These are phyloP conservation scores for Mycena sp. DNA, from an alignment of 1,284 basidiomycete genomes.

Conservation along the genomic window DNA sequence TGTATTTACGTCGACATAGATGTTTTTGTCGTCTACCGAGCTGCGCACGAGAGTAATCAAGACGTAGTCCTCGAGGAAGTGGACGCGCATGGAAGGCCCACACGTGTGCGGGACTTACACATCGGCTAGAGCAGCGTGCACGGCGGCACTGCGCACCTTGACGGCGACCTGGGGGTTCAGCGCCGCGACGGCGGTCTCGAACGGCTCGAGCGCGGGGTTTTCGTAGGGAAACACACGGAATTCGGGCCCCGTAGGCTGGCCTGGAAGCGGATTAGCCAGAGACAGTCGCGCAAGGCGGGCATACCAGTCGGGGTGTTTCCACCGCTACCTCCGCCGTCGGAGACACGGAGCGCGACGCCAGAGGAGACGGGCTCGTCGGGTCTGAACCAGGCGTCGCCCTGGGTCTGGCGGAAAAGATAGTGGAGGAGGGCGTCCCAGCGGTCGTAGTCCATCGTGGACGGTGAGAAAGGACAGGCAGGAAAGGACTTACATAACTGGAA, in stretches of 20 bases:
- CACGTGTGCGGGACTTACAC: no score
- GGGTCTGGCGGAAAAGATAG: constrained; percentile 65
- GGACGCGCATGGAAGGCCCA: no score
- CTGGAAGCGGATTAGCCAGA: constrained; percentile 8
- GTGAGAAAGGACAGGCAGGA: no score
- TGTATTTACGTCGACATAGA: constrained; percentile 78
- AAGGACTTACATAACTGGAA: no score
- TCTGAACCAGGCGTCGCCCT: constrained; percentile 80
- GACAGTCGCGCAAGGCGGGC: neutral
- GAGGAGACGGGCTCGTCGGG: constrained; percentile 74
- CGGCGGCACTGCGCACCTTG: constrained; percentile 82
- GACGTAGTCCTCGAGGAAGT: no score
- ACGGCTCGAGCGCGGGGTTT: constrained; percentile 71
- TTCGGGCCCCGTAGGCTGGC: constrained; percentile 44
- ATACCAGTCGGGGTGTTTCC: constrained; percentile 24
- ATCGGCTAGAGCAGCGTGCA: constrained; percentile 82
- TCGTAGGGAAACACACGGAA: constrained; percentile 84
- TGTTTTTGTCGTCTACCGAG: constrained; percentile 60
- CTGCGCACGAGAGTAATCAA: constrained; percentile 38
- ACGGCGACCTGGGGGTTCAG: constrained; percentile 86
- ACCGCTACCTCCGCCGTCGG: constrained; percentile 46
- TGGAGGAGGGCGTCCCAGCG: constrained; percentile 61
- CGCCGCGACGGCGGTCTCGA: constrained; percentile 75
- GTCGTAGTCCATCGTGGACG: constrained; percentile 59
- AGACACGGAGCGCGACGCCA: constrained; percentile 71